Base-by-base conservation (phyloP, 495 filamentous ascomycete species). In the Aspergillus asperescens region DNA sequence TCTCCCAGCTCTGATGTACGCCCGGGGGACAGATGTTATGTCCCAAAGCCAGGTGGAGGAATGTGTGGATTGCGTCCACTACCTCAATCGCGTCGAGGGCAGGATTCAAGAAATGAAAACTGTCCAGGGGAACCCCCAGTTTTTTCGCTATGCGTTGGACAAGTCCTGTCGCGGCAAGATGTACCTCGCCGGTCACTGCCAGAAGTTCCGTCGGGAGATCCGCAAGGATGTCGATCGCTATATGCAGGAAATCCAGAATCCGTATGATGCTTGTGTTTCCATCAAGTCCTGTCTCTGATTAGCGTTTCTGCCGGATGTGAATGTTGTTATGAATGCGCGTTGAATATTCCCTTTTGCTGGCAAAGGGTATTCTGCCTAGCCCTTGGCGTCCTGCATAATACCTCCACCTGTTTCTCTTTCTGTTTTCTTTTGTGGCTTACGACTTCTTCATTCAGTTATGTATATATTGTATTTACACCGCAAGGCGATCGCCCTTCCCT, bases 31-130 rank as follows among this genome's bases (percentile, higher is more conserved):
- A 4, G 32, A 35, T 10, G 16, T 35, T n/a, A 35, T 35, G 32
- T 35, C 32, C 3, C 13, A 12, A 5, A 4, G 3, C 12, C 32
- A 35, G 10, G 32, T n/a, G 5, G 54, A 45, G 7, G 41, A 40
- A 13, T 58, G 55, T 32, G 50, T 51, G 10, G 55, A 53, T 19
- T 58, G 55, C 39, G 37, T 58, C 4, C 40, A 52, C 48, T 53
- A 58, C 31, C 45, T 46, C 23, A 19, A 37, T n/a, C 37, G 29
- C 24, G 28, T 58, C 7, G 44, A 58, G 5, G 31, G 15, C 42
- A 50, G 50, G 46, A 44, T 56, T 18, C 18, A n/a, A 1, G 1
- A 24, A 24, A 32, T 15, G 19, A 24, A 45, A 7, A 22, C 32
- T 5, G 41, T 40, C 8, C 3, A 16, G 10, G 50, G 27, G 13